A percentile compares a stretch with the other conserved stretches of the same genome.
Conservation (phyloP, 2,329 filamentous ascomycete species). For the Aspergillus sp. region DNA sequence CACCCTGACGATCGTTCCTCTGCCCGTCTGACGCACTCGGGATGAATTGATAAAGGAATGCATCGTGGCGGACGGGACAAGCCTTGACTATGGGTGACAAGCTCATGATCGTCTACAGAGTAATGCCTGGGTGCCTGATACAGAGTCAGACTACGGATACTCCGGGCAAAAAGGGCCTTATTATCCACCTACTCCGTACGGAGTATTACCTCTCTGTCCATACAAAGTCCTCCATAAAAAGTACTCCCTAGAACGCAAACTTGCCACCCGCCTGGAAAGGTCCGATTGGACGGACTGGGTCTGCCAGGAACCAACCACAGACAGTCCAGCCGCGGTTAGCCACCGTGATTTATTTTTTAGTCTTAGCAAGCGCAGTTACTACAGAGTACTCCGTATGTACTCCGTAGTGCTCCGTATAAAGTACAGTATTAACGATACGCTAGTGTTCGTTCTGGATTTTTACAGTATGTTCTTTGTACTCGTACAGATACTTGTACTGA, state of each 20-base stretch:
- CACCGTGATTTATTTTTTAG: neutral
- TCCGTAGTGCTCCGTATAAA: neutral
- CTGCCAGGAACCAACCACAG: neutral
- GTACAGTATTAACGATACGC: too few relatives aligned
- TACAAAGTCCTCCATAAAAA: neutral
- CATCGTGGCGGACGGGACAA: neutral
- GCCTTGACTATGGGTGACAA: neutral
- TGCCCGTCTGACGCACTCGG: neutral
- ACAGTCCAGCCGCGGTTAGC: neutral
- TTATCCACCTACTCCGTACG: too few relatives aligned
- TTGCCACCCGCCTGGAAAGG: neutral
- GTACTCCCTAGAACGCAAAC: neutral
- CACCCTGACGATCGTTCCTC: neutral
- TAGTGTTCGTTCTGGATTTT: too few relatives aligned
- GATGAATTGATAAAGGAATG: neutral
- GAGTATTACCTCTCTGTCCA: too few relatives aligned
- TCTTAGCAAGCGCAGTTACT: neutral
- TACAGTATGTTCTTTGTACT: too few relatives aligned
- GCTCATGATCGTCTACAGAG: neutral
- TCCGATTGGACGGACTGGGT: neutral
- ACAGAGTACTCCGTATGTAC: neutral
- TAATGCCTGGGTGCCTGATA: too few relatives aligned
- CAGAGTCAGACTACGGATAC: too few relatives aligned
- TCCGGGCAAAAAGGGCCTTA: too few relatives aligned
- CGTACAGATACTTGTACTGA: neutral